A percentile compares a stretch with the other conserved stretches of the same genome.
Conservation (phyloP, 805 yeast genomes). For the Pichia occidentalis region DNA sequence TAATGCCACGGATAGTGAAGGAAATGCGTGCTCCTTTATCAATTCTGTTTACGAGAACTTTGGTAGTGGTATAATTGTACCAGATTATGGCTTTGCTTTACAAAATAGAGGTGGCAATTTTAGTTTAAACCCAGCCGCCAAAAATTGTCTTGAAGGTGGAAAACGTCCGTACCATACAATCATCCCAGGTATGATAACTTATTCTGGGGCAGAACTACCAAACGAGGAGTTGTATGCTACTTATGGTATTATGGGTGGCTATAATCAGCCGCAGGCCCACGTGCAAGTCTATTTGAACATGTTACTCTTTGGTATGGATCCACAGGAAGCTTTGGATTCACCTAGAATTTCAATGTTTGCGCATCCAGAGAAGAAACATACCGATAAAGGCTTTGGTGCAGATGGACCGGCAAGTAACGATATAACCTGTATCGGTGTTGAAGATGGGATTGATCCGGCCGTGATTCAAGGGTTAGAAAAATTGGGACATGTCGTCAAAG, state of each 20-base stretch:
- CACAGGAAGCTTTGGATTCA: conserved; percentile 70
- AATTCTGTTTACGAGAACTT: conserved; percentile 65
- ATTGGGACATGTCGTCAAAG: conserved; percentile 53
- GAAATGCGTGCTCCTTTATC: conserved; percentile 79
- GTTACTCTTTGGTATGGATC: conserved; percentile 52
- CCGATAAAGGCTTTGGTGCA: conserved; percentile 52
- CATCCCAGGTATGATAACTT: conserved; percentile 74
- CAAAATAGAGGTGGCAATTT: conserved; percentile 78
- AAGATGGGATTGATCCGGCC: conserved; percentile 50
- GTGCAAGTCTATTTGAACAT: conserved; percentile 69
- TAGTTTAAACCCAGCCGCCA: conserved; percentile 48
- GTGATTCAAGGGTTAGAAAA: conserved; percentile 39
- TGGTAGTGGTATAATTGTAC: conserved; percentile 66
- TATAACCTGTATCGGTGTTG: conserved; percentile 54
- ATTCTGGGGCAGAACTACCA: conserved; percentile 18
- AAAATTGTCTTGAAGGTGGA: conserved; percentile 58
- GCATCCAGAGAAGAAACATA: conserved; percentile 34
- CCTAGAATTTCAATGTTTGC: conserved; percentile 66
- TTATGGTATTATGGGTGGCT: conserved; percentile 78
- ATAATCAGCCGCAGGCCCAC: conserved; percentile 82
- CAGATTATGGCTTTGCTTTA: conserved; percentile 56
- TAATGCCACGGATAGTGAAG: conserved; percentile 55
- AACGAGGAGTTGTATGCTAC: conserved; percentile 48
- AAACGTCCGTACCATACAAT: conserved; percentile 80
- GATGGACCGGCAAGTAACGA: conserved; percentile 59